phyloP scores from a whole-genome alignment of 257 asterid genomes.

The Cruciata laevipes region DNA sequence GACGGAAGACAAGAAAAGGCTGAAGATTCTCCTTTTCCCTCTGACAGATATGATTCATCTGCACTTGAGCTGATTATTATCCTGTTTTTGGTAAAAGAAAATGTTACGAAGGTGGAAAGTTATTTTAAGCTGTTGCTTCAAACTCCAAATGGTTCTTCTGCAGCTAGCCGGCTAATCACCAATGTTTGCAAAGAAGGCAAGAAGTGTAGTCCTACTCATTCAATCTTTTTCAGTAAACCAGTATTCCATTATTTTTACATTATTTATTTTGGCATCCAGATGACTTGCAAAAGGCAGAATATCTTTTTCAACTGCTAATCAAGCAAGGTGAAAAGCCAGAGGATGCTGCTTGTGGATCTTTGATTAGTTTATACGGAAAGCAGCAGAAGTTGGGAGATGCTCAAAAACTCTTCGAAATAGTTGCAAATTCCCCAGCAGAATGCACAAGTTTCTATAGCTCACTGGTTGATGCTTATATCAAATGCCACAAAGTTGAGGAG shows the following conservation, averaged over 20 bases:
- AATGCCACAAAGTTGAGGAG: conserved; percentile 55
- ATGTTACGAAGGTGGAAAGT: conserved; percentile 33
- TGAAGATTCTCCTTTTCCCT: conserved; percentile 27
- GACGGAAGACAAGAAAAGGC: conserved; percentile 32
- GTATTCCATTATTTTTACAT: not conserved
- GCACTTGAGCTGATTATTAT: conserved; percentile 57
- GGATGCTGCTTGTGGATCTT: conserved; percentile 56
- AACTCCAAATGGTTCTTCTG: conserved; percentile 47
- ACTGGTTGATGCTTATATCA: conserved; percentile 55
- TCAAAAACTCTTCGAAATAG: conserved; percentile 42
- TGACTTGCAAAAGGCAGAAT: conserved; percentile 40
- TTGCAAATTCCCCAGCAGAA: conserved; percentile 29
- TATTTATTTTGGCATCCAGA: conserved; percentile 36
- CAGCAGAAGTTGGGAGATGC: conserved; percentile 53
- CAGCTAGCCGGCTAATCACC: conserved; percentile 54
- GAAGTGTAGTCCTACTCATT: conserved; percentile 5
- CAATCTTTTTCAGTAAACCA: not conserved
- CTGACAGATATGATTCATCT: conserved; percentile 30
- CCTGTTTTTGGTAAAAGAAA: conserved; percentile 47
- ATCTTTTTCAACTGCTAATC: conserved; percentile 53
- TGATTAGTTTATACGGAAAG: conserved; percentile 62
- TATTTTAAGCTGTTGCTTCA: conserved; percentile 43
- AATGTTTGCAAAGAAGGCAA: conserved; percentile 63
- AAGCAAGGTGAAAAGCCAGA: conserved; percentile 46
- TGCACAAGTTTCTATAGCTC: conserved; percentile 38